Evolutionary conservation across 192 early-diverging fungal species (phyloP).

Genomic region (Dispira parvispora): DNA sequence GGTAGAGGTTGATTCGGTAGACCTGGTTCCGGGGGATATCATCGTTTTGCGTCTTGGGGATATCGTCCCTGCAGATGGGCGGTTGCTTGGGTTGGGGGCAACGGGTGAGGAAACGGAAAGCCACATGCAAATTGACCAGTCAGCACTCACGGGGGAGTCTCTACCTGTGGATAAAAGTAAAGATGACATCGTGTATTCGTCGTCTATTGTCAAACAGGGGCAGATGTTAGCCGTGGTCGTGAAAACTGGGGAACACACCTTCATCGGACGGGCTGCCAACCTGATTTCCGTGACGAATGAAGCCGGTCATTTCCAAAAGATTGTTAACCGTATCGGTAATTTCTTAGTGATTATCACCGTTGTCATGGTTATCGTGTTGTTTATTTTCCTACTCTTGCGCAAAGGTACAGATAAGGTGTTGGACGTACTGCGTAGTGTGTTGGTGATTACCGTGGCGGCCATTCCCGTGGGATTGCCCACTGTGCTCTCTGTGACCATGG

Average conservation of each 20-base stretch:
- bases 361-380: conserved; percentile 60
- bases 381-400: conserved; percentile 46
- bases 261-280: conserved; percentile 87
- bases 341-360: conserved; percentile 75
- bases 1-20: conserved; percentile 50
- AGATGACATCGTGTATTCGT: conserved; percentile 74
- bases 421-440: conserved; percentile 45
- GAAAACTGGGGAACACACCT: conserved; percentile 88
- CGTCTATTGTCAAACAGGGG: conserved; percentile 87
- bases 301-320: conserved; percentile 93
- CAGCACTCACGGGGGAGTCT: conserved; percentile 87
- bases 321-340: conserved; percentile 85
- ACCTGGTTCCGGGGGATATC: conserved; percentile 82
- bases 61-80: conserved; percentile 84
- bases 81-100: conserved; percentile 58
- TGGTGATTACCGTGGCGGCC: conserved; percentile 86
- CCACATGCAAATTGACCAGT: conserved; percentile 78
- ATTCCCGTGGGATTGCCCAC: conserved; percentile 88
- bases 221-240: conserved; percentile 82
- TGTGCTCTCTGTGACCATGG: conserved; percentile 89
- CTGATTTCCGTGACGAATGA: conserved; percentile 84
- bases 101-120: conserved; percentile 63
- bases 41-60: conserved; percentile 86
- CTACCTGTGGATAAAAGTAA: conserved; percentile 74
- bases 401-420: conserved; percentile 34